Percentiles rank a stretch among this genome's conserved stretches.
Conservation (phyloP, 2,329 filamentous ascomycete species). For the Phaeosphaeria sp. region DNA sequence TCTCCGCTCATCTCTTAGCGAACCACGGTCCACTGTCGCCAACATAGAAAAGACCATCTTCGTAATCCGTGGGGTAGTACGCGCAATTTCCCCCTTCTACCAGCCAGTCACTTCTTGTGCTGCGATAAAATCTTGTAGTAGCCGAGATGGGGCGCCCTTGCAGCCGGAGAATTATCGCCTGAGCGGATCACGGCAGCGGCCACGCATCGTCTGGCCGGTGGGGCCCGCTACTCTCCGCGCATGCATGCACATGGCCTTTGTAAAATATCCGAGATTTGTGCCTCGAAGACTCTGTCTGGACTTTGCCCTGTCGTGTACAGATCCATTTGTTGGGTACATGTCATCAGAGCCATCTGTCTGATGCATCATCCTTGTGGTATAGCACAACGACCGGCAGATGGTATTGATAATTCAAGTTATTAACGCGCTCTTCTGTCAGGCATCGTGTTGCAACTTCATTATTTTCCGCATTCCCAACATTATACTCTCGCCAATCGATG, state of each 20-base stretch:
- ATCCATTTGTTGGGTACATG: neutral
- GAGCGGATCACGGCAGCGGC: neutral
- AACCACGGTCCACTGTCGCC: neutral
- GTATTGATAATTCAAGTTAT: neutral
- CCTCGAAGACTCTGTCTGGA: neutral
- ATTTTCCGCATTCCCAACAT: neutral
- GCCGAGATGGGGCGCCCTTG: conserved; percentile 3
- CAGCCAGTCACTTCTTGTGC: neutral
- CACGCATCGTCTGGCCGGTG: neutral
- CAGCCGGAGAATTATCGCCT: conserved; percentile 5
- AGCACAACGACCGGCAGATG: neutral
- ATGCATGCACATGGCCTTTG: conserved; percentile 5
- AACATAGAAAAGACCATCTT: neutral
- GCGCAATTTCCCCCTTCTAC: conserved; percentile 7
- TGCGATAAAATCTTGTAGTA: neutral
- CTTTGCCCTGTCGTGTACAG: neutral
- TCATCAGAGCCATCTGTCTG: neutral
- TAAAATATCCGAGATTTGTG: neutral
- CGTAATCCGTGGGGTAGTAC: conserved; percentile 1
- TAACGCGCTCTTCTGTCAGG: neutral
- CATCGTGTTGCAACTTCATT: neutral
- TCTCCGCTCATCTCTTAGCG: neutral
- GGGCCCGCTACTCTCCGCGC: neutral
- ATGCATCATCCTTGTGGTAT: neutral
- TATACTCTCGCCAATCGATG: neutral